These are phyloP conservation scores for Verticillium dahliae DNA, from an alignment of 2,329 filamentous ascomycete species.

Conservation along the genomic window DNA sequence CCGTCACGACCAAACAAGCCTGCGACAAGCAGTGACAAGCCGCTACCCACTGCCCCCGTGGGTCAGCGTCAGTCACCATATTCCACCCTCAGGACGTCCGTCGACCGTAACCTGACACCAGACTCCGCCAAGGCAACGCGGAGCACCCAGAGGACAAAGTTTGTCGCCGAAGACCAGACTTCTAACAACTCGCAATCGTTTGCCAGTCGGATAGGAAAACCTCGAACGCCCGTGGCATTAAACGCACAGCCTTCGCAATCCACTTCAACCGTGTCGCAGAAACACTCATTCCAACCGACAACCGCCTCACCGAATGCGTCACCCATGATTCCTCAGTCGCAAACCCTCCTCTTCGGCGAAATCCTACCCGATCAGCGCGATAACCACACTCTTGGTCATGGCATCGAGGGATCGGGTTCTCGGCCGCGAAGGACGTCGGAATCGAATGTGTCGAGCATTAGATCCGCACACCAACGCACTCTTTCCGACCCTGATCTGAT, in stretches of 20 bases:
- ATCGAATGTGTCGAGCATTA: slow-evolving; percentile 54
- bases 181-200: slow-evolving; percentile 52
- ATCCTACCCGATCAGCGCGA: slow-evolving; percentile 55
- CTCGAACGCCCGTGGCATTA: slow-evolving; percentile 27
- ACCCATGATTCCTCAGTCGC: slow-evolving; percentile 20
- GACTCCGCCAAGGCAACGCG: slow-evolving; percentile 11
- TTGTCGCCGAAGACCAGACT: slow-evolving; percentile 41
- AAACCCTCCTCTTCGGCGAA: slow-evolving; percentile 68
- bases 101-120: slow-evolving; percentile 22
- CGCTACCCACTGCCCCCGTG: slow-evolving; percentile 7
- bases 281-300: slow-evolving; percentile 13
- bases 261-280: slow-evolving; percentile 23
- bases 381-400: slow-evolving; percentile 48
- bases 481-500: slow-evolving; percentile 45
- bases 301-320: slow-evolving; percentile 23
- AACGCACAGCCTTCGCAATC: slow-evolving; percentile 27
- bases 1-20: slow-evolving; percentile 28
- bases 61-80: slow-evolving; percentile 31
- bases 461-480: slow-evolving; percentile 41
- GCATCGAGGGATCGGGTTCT: slow-evolving; percentile 42
- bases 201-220: slow-evolving; percentile 51
- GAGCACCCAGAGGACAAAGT: slow-evolving; percentile 36
- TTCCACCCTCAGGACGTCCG: slow-evolving; percentile 30
- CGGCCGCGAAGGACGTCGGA: slow-evolving; percentile 62
- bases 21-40: slow-evolving; percentile 20